A percentile compares a stretch with the other conserved stretches of the same genome.
phyloP scores from a whole-genome alignment of 805 yeast genomes.

The Myxozyma geophila region DNA sequence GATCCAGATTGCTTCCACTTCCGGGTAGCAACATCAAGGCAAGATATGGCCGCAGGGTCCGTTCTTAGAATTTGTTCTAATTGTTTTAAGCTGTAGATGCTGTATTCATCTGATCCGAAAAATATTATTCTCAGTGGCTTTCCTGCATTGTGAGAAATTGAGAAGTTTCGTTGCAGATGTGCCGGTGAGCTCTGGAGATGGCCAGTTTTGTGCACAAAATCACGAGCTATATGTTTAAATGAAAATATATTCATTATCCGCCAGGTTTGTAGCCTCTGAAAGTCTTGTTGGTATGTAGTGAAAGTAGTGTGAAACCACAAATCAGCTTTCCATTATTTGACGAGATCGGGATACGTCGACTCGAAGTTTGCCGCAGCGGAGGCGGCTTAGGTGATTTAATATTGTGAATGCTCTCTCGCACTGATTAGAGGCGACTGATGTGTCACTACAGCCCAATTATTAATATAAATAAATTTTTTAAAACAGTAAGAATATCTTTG shows the following conservation, averaged over 20 bases:
- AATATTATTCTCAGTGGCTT: constrained; percentile 53
- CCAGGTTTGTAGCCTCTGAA: not conserved
- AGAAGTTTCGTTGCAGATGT: not conserved
- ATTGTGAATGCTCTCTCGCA: not conserved
- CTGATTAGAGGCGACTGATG: too few relatives aligned
- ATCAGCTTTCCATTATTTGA: too few relatives aligned
- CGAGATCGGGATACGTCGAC: not conserved
- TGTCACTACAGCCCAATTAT: too few relatives aligned
- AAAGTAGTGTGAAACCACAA: not conserved
- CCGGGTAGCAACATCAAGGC: constrained; percentile 64
- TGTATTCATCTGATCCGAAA: constrained; percentile 78
- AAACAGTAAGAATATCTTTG: too few relatives aligned
- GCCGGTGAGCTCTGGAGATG: not conserved
- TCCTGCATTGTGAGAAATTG: not conserved
- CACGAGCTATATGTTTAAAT: not conserved
- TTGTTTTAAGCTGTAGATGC: constrained; percentile 56
- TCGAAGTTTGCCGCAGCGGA: not conserved
- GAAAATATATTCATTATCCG: not conserved
- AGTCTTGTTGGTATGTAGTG: not conserved
- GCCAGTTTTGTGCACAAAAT: too few relatives aligned
- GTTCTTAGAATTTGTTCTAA: constrained; percentile 42
- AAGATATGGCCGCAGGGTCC: constrained; percentile 37
- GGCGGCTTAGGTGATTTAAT: not conserved
- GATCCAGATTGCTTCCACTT: constrained; percentile 65
- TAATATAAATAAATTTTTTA: too few relatives aligned